Base-by-base conservation (phyloP, 257 asterid species). In the Solanum arcanum region DNA sequence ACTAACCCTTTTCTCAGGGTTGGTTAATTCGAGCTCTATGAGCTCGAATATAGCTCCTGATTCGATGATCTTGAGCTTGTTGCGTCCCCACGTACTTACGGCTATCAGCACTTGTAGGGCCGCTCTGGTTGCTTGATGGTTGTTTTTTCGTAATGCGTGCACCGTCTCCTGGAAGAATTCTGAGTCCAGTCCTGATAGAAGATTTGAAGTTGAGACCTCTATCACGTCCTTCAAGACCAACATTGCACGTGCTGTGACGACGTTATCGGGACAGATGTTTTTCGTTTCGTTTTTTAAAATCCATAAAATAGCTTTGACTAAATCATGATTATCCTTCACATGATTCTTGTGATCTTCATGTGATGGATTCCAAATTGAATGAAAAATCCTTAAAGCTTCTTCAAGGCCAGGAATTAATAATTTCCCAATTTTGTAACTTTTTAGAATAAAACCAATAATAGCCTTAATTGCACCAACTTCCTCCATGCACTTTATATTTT, bases 301-400 rank as follows among this genome's bases (percentile, higher is more conserved):
- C 95, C 98, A 92, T 8, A 56, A 56, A 16, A 92, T n/a, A 0
- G 94, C 85, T 0, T 90, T 92, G 12, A 93, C 31, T 35, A 91
- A 20, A 4, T 83, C 91, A 6, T 62, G 82, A n/a, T 84, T 84
- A 39, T 90, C 91, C 9, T 86, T 94, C 0, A 93, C 91, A 12
- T 47, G 12, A 9, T 62, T 70, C 41, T 66, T 13, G 9, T 52
- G 62, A 16, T 64, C 25, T 20, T 77, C 86, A 12, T 59, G 37
- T 49, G 84, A 13, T 2, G 88, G 27, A 35, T 21, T 82, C 1
- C 91, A 88, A 42, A 91, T 35, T 5, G 39, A 77, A 81, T 90
- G 88, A 8, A 93, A 75, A 60, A 94, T 52, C 78, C 89, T 84
- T 1, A 94, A 89, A 25, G 94, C 91, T 83, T 91, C 90, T 21